phyloP scores from a whole-genome alignment of 2,329 filamentous ascomycete genomes.

The Pleomassaria siparia region DNA sequence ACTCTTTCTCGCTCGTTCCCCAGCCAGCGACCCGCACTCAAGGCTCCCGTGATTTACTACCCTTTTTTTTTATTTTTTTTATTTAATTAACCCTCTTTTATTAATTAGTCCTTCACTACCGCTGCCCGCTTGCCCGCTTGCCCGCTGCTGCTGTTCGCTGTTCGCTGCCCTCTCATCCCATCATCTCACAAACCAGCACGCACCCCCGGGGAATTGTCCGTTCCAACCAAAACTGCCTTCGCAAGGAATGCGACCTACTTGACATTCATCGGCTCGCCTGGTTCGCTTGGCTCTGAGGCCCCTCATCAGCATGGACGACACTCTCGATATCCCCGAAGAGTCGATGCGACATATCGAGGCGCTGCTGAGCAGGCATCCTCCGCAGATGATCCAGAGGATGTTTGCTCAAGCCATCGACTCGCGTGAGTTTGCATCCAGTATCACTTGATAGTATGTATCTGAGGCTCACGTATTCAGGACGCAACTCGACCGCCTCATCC shows the following conservation, averaged over 20 bases:
- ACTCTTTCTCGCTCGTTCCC: conserved; percentile 8
- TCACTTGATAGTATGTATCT: background rate
- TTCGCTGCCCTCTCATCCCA: background rate
- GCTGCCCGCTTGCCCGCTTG: no score
- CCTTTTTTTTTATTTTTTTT: no score
- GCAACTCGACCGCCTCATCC: conserved; percentile 34
- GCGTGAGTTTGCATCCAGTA: conserved; percentile 24
- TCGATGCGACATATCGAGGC: conserved; percentile 43
- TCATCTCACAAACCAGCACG: background rate
- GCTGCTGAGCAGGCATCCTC: conserved; percentile 36
- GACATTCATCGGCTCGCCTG: conserved; percentile 9
- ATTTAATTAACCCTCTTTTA: no score
- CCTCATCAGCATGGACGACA: conserved; percentile 36
- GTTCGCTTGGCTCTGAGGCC: conserved; percentile 9
- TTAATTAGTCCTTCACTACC: no score
- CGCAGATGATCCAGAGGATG: conserved; percentile 41
- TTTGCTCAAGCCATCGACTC: conserved; percentile 40
- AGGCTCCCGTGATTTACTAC: no score
- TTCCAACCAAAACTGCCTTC: background rate
- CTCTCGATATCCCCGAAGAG: conserved; percentile 39
- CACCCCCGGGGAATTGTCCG: background rate
- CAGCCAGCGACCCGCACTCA: no score
- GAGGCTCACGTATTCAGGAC: conserved; percentile 32
- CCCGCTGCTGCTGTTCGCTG: no score
- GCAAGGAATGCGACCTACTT: conserved; percentile 16